Evolutionary conservation across 2,329 filamentous ascomycete genomes (phyloP), one percentile per base, ranked within the genome.

Genomic region (Alternaria panax): DNA sequence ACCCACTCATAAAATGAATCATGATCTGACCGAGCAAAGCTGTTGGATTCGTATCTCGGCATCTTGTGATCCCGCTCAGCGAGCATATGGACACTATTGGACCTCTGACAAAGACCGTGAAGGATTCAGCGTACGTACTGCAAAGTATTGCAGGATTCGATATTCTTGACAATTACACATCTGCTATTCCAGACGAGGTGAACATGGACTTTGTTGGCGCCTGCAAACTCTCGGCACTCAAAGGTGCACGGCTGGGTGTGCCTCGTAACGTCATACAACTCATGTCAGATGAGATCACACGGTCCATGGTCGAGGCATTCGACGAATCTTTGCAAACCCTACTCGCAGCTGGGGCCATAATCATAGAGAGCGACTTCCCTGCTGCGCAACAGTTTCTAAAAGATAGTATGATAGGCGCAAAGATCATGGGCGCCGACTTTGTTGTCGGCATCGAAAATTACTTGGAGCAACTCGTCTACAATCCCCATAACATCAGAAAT

Each of bases 311-410:
- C 4, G 73, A 84, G 2, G 57, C 67, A 1, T 69, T 81, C 25
- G 69, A 92, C 9, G 69, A 79, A 0, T 57, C 67, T 2, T 69
- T 81, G 24, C 68, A 92, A 11, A 70, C 80, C 0, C 70, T 87
- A 24, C 85, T 93, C 34, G 73, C 75, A 0, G 86, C 87, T 0
- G 90, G 91, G 1, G 90, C 88, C 0, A 89, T 83, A 1, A 82
- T 93, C 40, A 80, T 92, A 69, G 75, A 88, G 69, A 85, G 79
- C 0, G 85, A 91, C 24, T 85, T 84, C 30, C 88, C 87, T 0
- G 74, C 85, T 48, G 88, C 88, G n/a, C 93, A 90, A 90, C 82
- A 92, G 75, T 93, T 90, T 84, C 88, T 90, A 68, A 90, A 87
- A 63, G 89, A 89, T 6, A 83, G 80, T 9, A 34, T 32, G 1